These are phyloP conservation scores for Myriosclerotinia curreyana DNA, from an alignment of 2,329 filamentous ascomycete genomes.

Conservation along the genomic window DNA sequence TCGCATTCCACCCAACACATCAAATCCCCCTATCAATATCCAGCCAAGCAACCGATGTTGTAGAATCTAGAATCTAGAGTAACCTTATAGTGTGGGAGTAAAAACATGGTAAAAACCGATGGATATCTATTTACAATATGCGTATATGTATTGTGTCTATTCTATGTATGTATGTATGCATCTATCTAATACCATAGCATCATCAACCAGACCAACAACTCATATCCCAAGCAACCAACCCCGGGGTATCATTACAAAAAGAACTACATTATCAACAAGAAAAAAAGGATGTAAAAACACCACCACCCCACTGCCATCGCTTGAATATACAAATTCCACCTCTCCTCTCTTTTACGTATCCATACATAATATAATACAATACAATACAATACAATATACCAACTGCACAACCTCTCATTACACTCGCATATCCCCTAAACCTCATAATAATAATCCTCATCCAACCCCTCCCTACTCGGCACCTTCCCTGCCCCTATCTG, in stretches of 20 bases:
- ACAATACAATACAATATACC: not conserved
- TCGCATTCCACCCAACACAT: no score
- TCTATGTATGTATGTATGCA: not conserved
- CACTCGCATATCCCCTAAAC: conserved; percentile 23
- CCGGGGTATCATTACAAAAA: conserved; percentile 20
- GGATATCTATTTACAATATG: no score
- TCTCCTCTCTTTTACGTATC: not conserved
- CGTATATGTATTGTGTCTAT: not conserved
- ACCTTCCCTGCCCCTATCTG: conserved; percentile 61
- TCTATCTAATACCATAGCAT: not conserved
- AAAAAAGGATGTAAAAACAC: not conserved
- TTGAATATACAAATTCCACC: not conserved
- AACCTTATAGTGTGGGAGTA: no score
- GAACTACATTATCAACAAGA: not conserved
- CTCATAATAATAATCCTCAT: conserved; percentile 90
- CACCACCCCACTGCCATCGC: not conserved
- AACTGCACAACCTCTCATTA: no score
- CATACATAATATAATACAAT: not conserved
- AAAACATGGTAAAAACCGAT: no score
- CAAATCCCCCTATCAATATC: no score
- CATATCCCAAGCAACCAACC: conserved; percentile 7
- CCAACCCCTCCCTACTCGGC: conserved; percentile 78
- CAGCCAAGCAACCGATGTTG: no score
- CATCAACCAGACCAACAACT: not conserved
- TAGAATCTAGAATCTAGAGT: no score